phyloP scores from a whole-genome alignment of 306 rosid species.

The Adenanthera pavonina region DNA sequence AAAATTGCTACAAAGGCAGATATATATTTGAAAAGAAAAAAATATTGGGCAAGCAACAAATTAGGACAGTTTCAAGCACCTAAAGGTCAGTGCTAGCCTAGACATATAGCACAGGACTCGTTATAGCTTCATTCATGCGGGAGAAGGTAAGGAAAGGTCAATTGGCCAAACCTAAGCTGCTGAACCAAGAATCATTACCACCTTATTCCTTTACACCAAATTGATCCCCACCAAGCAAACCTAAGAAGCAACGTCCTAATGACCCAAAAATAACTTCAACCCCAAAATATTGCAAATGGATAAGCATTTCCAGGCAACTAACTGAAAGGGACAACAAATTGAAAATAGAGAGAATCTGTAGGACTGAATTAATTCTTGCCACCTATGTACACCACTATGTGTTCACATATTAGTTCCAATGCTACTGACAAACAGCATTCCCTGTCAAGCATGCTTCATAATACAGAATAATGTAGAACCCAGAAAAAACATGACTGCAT shows the following conservation, averaged over 20 bases:
- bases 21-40: no score
- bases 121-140: background rate
- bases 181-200: constrained; percentile 12
- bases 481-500: background rate
- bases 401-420: background rate
- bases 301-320: constrained; percentile 13
- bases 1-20: background rate
- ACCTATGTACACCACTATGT: background rate
- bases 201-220: background rate
- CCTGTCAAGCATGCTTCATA: no score
- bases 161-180: background rate
- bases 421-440: no score
- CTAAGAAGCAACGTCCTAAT: constrained; percentile 4
- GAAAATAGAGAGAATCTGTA: constrained; percentile 6
- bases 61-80: constrained; percentile 1
- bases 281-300: constrained; percentile 23
- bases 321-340: background rate
- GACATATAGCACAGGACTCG: background rate
- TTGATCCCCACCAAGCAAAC: constrained; percentile 2
- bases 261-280: constrained; percentile 13
- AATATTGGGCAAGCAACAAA: background rate
- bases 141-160: background rate
- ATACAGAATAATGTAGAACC: background rate
- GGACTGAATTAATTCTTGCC: background rate
- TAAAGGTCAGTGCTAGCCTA: background rate